Conservation (phyloP, 139 green algal genomes). For the Chlorella sorokiniana region DNA sequence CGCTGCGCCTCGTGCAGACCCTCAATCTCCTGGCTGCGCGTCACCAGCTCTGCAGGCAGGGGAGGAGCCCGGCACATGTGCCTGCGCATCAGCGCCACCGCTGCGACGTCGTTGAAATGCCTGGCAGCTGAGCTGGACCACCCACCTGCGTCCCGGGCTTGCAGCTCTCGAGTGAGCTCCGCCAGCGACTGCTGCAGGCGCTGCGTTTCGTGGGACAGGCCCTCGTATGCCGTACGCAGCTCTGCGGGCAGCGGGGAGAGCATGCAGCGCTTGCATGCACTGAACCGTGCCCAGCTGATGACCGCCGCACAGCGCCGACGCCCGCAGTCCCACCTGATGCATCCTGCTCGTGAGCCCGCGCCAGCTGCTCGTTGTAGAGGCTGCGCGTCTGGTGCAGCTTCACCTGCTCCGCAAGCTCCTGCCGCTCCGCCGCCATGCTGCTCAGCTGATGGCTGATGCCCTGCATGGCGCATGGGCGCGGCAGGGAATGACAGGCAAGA, state of each 20-base stretch:
- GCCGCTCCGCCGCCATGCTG: constrained; percentile 24
- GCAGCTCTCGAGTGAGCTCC: constrained; percentile 22
- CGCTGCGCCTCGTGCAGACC: constrained; percentile 59
- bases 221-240: constrained; percentile 59
- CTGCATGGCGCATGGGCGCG: constrained; percentile 33
- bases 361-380: constrained; percentile 38
- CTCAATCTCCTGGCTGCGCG: constrained; percentile 54
- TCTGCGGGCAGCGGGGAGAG: constrained; percentile 35
- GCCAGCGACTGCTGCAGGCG: constrained; percentile 55
- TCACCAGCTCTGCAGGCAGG: constrained; percentile 46
- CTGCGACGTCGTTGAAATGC: too few relatives aligned
- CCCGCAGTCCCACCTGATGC: constrained; percentile 44
- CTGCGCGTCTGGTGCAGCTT: background rate
- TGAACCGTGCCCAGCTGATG: constrained; percentile 21
- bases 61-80: background rate
- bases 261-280: background rate
- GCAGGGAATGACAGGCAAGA: too few relatives aligned
- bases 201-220: constrained; percentile 57
- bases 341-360: constrained; percentile 57
- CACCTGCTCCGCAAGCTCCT: constrained; percentile 57
- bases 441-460: constrained; percentile 59
- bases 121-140: background rate
- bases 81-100: too few relatives aligned
- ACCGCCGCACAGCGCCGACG: too few relatives aligned
- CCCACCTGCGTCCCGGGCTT: constrained; percentile 14